phyloP scores from a whole-genome alignment of 2,329 filamentous ascomycete genomes.

The Biscogniauxia marginata region DNA sequence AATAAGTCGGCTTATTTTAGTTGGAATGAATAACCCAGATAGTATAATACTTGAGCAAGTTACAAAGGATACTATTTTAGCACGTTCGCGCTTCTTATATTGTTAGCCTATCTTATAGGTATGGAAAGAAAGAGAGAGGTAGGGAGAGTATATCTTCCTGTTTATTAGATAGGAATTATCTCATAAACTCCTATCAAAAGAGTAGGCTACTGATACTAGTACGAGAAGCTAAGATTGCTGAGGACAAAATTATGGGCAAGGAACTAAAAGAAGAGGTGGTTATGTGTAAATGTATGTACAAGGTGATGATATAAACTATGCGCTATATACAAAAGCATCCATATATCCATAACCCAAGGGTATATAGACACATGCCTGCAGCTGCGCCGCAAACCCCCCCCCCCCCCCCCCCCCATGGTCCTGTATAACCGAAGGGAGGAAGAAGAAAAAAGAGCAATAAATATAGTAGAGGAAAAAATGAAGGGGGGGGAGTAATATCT shows the following conservation, averaged over 20 bases:
- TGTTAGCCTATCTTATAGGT: neutral
- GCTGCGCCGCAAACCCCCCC: too few species aligned
- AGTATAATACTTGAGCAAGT: neutral
- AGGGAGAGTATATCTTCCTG: neutral
- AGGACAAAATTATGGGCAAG: neutral
- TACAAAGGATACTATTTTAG: neutral
- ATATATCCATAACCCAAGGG: neutral
- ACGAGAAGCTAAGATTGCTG: neutral
- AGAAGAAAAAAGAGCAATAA: too few species aligned
- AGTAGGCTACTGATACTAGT: neutral
- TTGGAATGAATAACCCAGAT: neutral
- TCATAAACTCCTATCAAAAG: too few species aligned
- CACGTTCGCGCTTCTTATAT: neutral
- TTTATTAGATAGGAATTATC: too few species aligned
- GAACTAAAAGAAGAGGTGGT: conserved; percentile 2
- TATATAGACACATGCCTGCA: neutral
- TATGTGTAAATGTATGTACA: neutral
- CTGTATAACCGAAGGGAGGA: too few species aligned
- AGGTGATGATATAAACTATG: neutral
- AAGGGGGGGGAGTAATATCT: too few species aligned
- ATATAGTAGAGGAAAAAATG: too few species aligned
- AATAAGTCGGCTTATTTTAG: neutral
- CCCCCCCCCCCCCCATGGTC: too few species aligned
- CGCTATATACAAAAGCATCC: neutral
- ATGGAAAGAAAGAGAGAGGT: neutral